Conservation (phyloP, 176 grass and related monocot genomes). For the Musa itinerans region DNA sequence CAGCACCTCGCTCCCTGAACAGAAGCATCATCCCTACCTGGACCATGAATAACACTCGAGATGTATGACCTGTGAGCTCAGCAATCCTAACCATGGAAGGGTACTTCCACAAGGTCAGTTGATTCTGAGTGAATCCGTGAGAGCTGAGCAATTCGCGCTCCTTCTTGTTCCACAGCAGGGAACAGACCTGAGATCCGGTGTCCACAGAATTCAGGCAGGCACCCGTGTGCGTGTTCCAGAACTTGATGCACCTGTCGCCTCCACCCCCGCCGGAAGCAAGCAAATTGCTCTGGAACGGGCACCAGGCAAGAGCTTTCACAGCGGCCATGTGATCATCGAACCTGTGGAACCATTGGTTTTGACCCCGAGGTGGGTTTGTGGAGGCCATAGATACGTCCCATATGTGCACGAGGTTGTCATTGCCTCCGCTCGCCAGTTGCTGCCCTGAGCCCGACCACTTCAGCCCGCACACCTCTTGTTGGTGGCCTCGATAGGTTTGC, state of each 20-base stretch:
- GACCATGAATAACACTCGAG: slow-evolving; percentile 18
- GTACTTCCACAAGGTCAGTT: slow-evolving; percentile 22
- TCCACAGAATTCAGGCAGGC: slow-evolving; percentile 12
- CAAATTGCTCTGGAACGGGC: slow-evolving; percentile 68
- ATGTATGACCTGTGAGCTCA: slow-evolving; percentile 17
- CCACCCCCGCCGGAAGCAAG: slow-evolving; percentile 42
- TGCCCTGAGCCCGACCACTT: slow-evolving; percentile 56
- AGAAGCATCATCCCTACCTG: not conserved
- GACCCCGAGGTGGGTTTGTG: slow-evolving; percentile 29
- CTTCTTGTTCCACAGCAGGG: slow-evolving; percentile 20
- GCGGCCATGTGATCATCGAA: slow-evolving; percentile 49
- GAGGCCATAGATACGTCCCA: slow-evolving; percentile 39
- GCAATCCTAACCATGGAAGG: slow-evolving; percentile 21
- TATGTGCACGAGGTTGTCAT: slow-evolving; percentile 59
- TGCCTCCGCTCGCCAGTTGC: slow-evolving; percentile 56
- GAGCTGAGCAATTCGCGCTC: slow-evolving; percentile 15
- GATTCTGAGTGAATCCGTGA: slow-evolving; percentile 10
- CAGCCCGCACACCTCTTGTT: slow-evolving; percentile 57
- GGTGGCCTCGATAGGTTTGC: slow-evolving; percentile 54
- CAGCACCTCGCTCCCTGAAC: not conserved
- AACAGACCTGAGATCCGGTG: slow-evolving; percentile 12
- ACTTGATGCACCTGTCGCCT: slow-evolving; percentile 58
- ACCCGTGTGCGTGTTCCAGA: slow-evolving; percentile 15
- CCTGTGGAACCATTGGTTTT: slow-evolving; percentile 58
- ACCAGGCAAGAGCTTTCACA: slow-evolving; percentile 65